Evolutionary conservation across 495 filamentous ascomycete species (phyloP), one percentile per base, ranked within the genome.

Genomic region (Pyrenula massariospora): DNA sequence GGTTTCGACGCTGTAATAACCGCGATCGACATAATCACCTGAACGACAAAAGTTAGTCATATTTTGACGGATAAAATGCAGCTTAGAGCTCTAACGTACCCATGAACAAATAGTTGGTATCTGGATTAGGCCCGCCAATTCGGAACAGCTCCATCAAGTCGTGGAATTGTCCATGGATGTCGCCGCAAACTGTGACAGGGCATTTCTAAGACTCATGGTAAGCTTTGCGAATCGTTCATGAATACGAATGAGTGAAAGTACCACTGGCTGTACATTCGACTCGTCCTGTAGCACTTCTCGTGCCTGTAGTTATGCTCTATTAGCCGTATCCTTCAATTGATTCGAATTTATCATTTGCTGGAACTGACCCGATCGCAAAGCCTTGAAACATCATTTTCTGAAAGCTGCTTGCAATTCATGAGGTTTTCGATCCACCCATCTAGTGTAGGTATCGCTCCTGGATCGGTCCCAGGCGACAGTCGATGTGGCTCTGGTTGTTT

Each of bases 401-500:
- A 82, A 71, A 98, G 78, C 78, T 96, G 94, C 73, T 98, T 98
- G 84, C 93, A 98, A 68, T 74, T 86, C 93, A 98, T 98, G 74
- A 98, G 76, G 73, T 81, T 93, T 77, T 95, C 91, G 68, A 98
- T 98, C 93, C 93, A 98, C 60, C 92, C 90, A 71, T 98, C 93
- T 47, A 97, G 75, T 36, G 91, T 94, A 36, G 90, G 86, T 74
- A 96, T 93, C 57, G 90, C 87, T 31, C 88, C 81, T 10, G 94
- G 84, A 70, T 97, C 94, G 52, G 82, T 78, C 22, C 79, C 75
- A 60, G 86, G 83, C 54, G 86, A 79, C 64, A 89, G 73, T 62
- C 79, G 76, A 68, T 91, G 82, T 59, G 91, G 88, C 65, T 94
- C 84, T 59, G 91, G 88, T 60, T 84, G 81, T 68, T 90, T 87